Conservation (phyloP, 257 asterid species). For the Voacanga thouarsii region DNA sequence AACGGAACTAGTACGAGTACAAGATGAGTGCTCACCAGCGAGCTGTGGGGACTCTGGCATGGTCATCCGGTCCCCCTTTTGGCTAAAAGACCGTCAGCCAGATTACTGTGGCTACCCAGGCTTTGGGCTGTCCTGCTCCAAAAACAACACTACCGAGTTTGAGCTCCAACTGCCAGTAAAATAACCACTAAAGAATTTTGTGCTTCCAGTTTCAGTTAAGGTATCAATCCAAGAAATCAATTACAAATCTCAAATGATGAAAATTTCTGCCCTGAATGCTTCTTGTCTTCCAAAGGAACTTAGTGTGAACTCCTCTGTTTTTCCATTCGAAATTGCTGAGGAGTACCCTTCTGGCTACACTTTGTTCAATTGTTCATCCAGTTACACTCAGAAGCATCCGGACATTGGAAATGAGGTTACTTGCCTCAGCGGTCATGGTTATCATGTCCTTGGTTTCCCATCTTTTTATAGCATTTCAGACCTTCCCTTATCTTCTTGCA, state of each 20-base stretch:
- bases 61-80: conserved; percentile 61
- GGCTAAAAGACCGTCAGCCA: conserved; percentile 46
- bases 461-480: conserved; percentile 35
- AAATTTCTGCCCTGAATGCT: conserved; percentile 25
- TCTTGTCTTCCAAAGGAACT: conserved; percentile 48
- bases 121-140: conserved; percentile 47
- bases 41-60: conserved; percentile 53
- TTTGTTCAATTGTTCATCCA: conserved; percentile 52
- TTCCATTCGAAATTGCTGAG: conserved; percentile 33
- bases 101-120: conserved; percentile 55
- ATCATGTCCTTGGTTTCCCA: conserved; percentile 30
- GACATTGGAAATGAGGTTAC: conserved; percentile 16
- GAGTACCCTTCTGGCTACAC: conserved; percentile 25
- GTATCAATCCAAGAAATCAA: conserved; percentile 39
- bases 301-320: conserved; percentile 17
- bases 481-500: conserved; percentile 37
- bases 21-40: conserved; percentile 51
- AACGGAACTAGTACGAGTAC: conserved; percentile 27
- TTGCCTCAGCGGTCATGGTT: conserved; percentile 43
- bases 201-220: conserved; percentile 34
- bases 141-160: conserved; percentile 37
- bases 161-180: conserved; percentile 44
- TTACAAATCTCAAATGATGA: conserved; percentile 38
- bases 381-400: not conserved
- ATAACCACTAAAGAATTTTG: conserved; percentile 34